Conservation (phyloP, 768 basidiomycete species). For the Strobilomyces echinocephalus region DNA sequence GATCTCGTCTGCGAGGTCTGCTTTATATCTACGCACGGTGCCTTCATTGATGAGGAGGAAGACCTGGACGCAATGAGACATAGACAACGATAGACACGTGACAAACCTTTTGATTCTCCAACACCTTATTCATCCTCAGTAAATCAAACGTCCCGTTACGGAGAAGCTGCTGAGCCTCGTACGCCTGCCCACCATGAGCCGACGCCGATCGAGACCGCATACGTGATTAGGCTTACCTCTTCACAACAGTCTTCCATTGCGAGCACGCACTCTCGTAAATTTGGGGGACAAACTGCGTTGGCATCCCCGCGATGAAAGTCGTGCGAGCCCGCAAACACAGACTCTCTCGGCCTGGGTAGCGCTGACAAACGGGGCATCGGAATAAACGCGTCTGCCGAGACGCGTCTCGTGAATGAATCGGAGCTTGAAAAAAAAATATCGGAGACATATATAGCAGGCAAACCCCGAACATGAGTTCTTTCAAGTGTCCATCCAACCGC, state of each 20-base stretch:
- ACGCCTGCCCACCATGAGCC: conserved; percentile 39
- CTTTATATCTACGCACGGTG: conserved; percentile 69
- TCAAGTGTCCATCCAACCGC: conserved; percentile 65
- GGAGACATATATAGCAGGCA: conserved; percentile 27
- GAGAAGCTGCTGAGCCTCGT: conserved; percentile 65
- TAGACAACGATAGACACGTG: not conserved
- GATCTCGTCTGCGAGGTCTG: conserved; percentile 71
- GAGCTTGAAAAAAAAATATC: conserved; percentile 23
- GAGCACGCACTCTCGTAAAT: conserved; percentile 68
- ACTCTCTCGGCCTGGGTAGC: conserved; percentile 51
- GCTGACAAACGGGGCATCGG: conserved; percentile 48
- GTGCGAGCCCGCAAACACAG: conserved; percentile 64
- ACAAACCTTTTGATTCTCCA: conserved; percentile 62
- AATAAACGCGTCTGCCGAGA: conserved; percentile 7
- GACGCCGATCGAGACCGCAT: not conserved
- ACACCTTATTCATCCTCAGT: conserved; percentile 61
- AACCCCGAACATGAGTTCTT: conserved; percentile 21
- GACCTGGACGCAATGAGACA: conserved; percentile 42
- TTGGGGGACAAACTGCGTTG: conserved; percentile 63
- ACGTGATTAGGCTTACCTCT: conserved; percentile 42
- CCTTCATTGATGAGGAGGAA: conserved; percentile 71
- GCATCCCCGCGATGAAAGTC: conserved; percentile 62
- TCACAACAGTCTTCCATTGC: conserved; percentile 81
- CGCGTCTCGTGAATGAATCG: conserved; percentile 16
- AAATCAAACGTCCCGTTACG: conserved; percentile 69